Conservation (phyloP, 345 rosid genomes). For the Balakata baccata region DNA sequence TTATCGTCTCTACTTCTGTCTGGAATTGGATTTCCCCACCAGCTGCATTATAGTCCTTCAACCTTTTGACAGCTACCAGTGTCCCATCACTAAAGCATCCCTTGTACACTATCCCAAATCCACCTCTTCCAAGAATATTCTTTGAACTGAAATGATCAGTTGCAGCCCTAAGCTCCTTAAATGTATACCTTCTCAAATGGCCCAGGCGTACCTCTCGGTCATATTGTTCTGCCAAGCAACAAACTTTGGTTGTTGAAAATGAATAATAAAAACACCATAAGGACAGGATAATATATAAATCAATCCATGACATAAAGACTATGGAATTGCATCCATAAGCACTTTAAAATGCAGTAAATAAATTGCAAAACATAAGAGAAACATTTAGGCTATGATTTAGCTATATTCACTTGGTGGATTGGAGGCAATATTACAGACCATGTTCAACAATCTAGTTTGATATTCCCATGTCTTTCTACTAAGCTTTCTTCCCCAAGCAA, state of each 20-base stretch:
- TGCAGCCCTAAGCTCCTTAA: conserved; percentile 91
- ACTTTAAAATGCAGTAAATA: neutral
- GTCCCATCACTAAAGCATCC: conserved; percentile 73
- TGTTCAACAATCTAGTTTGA: neutral
- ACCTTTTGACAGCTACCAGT: conserved; percentile 92
- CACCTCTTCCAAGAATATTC: conserved; percentile 88
- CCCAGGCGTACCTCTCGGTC: conserved; percentile 88
- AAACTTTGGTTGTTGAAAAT: conserved; percentile 12
- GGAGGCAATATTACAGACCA: neutral
- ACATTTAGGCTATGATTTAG: neutral
- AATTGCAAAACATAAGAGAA: neutral
- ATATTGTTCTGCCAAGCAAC: conserved; percentile 65
- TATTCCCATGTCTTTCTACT: no score
- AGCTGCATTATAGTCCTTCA: conserved; percentile 78
- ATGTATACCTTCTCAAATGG: conserved; percentile 76
- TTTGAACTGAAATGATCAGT: conserved; percentile 83
- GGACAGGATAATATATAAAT: neutral
- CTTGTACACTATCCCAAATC: conserved; percentile 92
- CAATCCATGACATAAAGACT: neutral
- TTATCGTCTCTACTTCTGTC: conserved; percentile 93
- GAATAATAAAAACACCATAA: neutral
- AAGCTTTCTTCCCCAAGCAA: no score
- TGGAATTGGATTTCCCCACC: conserved; percentile 98
- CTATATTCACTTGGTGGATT: neutral
- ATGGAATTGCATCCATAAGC: neutral